These are phyloP conservation scores for Annona squamosa DNA, from an alignment of 164 flowering plant species.

Conservation along the genomic window DNA sequence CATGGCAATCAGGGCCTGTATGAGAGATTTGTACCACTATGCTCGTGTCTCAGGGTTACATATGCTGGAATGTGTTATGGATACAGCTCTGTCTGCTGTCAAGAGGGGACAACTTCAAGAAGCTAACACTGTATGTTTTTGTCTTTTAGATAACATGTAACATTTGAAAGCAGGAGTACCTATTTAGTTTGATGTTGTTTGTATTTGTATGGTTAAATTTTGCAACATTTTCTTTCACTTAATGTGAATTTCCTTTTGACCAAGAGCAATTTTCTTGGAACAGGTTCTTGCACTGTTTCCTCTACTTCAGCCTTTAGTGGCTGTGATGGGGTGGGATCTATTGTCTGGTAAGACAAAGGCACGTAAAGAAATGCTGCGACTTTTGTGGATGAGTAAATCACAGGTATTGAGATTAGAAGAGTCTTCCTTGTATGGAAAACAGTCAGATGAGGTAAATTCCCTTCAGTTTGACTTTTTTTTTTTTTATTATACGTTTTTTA, in stretches of 20 bases:
- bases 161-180: conserved; percentile 16
- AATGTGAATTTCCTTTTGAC: background rate
- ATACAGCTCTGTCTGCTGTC: conserved; percentile 67
- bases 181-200: background rate
- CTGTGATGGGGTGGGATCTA: conserved; percentile 97
- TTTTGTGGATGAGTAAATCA: conserved; percentile 81
- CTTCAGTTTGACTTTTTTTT: background rate
- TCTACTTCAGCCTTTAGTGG: conserved; percentile 85
- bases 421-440: conserved; percentile 47
- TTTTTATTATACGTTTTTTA: too few relatives aligned
- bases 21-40: conserved; percentile 84
- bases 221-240: background rate
- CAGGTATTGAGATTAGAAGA: conserved; percentile 69
- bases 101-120: conserved; percentile 71
- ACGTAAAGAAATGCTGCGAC: conserved; percentile 69
- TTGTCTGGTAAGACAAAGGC: conserved; percentile 70
- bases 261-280: background rate
- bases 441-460: conserved; percentile 63
- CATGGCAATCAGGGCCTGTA: conserved; percentile 42
- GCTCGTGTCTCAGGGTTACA: conserved; percentile 86
- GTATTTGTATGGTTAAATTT: background rate
- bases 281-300: conserved; percentile 79
- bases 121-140: conserved; percentile 75
- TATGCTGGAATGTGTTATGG: conserved; percentile 67
- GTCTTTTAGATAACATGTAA: conserved; percentile 28